Percentiles rank a stretch among this genome's conserved stretches.
Conservation (phyloP, 305 asterid genomes). For the Fraxinus floribunda region DNA sequence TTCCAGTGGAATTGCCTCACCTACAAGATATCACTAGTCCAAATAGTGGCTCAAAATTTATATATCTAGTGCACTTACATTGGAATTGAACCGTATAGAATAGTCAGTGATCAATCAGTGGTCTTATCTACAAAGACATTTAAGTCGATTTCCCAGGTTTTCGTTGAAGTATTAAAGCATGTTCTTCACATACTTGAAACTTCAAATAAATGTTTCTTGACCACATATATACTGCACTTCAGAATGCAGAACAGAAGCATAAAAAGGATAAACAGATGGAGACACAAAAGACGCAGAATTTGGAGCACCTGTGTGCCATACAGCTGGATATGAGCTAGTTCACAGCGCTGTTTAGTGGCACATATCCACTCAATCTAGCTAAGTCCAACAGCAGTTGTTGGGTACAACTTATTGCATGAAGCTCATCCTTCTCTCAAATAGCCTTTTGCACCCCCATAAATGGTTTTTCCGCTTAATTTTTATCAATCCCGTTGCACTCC, state of each 20-base stretch:
- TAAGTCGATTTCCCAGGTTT: background rate
- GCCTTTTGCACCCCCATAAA: background rate
- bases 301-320: background rate
- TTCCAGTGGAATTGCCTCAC: conserved; percentile 88
- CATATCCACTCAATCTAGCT: background rate
- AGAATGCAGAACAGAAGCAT: background rate
- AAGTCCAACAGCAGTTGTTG: background rate
- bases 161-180: background rate
- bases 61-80: background rate
- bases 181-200: background rate
- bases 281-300: background rate
- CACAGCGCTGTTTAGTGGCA: background rate
- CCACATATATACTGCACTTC: background rate
- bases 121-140: background rate
- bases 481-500: background rate
- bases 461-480: background rate
- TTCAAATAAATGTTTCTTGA: background rate
- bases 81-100: background rate
- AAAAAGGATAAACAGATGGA: background rate
- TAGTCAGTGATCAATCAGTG: background rate
- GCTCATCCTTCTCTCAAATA: background rate
- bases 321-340: background rate
- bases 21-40: conserved; percentile 32
- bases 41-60: background rate
- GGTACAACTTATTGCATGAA: background rate